Conservation (phyloP, 2,329 filamentous ascomycete species). For the Neopestalotiopsis rosae region DNA sequence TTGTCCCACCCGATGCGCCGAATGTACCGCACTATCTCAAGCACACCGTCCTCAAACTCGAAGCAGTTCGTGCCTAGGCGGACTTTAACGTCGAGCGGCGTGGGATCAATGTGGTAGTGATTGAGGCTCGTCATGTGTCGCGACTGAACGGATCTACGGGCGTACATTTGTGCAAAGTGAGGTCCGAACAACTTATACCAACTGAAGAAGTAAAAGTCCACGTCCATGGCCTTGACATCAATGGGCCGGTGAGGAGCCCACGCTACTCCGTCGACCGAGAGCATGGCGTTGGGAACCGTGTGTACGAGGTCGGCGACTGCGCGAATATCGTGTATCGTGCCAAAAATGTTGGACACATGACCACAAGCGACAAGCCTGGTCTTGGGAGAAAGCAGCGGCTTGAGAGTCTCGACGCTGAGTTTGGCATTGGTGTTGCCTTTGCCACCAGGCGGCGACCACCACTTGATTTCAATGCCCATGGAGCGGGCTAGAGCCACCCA, state of each 20-base stretch:
- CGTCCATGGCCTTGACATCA: slow-evolving; percentile 70
- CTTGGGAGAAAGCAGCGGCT: slow-evolving; percentile 62
- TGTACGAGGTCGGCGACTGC: slow-evolving; percentile 30
- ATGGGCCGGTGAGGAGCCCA: slow-evolving; percentile 75
- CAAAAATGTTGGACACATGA: slow-evolving; percentile 28
- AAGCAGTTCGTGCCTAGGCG: slow-evolving; percentile 54
- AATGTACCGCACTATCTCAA: slow-evolving; percentile 16
- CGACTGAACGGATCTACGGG: slow-evolving; percentile 59
- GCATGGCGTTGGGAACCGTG: slow-evolving; percentile 57
- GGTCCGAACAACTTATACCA: slow-evolving; percentile 88
- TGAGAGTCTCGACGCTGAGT: slow-evolving; percentile 62
- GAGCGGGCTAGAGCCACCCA: slow-evolving; percentile 73
- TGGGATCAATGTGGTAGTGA: slow-evolving; percentile 14
- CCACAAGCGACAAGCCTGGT: slow-evolving; percentile 64
- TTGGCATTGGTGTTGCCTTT: slow-evolving; percentile 56
- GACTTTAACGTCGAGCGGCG: slow-evolving; percentile 30
- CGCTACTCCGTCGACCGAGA: slow-evolving; percentile 78
- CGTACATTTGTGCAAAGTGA: slow-evolving; percentile 75
- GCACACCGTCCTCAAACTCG: slow-evolving; percentile 15
- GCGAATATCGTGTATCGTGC: slow-evolving; percentile 30
- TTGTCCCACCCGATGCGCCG: slow-evolving; percentile 13
- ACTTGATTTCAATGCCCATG: slow-evolving; percentile 67
- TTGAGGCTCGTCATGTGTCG: slow-evolving; percentile 41
- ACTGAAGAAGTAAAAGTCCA: slow-evolving; percentile 79
- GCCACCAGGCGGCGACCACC: slow-evolving; percentile 62